Evolutionary conservation across 2,329 filamentous ascomycete genomes (phyloP).

Genomic region (Teratosphaeria epicoccoides): DNA sequence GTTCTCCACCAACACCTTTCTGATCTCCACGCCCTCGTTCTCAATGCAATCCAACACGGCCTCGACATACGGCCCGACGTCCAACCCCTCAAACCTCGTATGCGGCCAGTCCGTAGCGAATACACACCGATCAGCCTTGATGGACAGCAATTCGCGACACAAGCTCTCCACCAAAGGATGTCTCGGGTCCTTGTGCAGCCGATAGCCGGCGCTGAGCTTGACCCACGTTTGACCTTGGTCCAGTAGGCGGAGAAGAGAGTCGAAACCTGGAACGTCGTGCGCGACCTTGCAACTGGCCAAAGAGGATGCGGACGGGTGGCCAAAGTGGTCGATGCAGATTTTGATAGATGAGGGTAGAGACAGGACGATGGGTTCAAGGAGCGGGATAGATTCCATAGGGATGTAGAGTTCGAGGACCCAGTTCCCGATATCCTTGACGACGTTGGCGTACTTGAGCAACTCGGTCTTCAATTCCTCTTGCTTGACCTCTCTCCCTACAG

Average conservation of each 20-base stretch:
- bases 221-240: conserved; percentile 41
- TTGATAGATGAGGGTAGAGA: conserved; percentile 34
- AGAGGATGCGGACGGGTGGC: conserved; percentile 32
- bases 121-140: conserved; percentile 38
- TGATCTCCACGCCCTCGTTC: conserved; percentile 27
- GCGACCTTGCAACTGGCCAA: conserved; percentile 23
- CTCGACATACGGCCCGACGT: conserved; percentile 46
- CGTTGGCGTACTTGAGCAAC: conserved; percentile 40
- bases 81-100: conserved; percentile 48
- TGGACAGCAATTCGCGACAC: conserved; percentile 38
- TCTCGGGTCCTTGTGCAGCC: conserved; percentile 37
- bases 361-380: conserved; percentile 41
- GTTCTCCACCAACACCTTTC: conserved; percentile 46
- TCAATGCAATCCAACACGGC: conserved; percentile 45
- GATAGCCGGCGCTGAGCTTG: conserved; percentile 51
- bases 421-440: conserved; percentile 36
- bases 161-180: conserved; percentile 40
- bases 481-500: conserved; percentile 33
- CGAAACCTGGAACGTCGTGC: conserved; percentile 41
- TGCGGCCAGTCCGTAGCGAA: conserved; percentile 57
- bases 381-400: conserved; percentile 39
- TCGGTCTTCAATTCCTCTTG: conserved; percentile 32
- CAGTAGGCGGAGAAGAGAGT: conserved; percentile 39
- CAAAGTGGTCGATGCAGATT: conserved; percentile 52
- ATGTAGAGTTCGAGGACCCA: conserved; percentile 53